Evolutionary conservation across 2,329 filamentous ascomycete species (phyloP), one percentile per base, ranked within the genome.

Genomic region (Nemania serpens): DNA sequence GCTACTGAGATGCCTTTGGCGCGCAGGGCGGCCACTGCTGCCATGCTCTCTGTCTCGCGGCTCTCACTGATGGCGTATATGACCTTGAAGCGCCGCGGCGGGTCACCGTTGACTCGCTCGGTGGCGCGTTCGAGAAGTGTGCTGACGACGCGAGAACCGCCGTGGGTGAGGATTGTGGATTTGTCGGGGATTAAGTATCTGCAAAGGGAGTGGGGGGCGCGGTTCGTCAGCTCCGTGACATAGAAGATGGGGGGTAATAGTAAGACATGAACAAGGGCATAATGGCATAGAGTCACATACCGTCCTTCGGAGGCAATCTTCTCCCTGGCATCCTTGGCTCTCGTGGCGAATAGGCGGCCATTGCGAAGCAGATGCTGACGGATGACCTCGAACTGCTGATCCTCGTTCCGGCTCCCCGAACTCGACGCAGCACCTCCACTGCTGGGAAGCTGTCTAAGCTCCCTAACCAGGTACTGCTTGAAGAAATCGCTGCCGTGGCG

Each of bases 401-500:
- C 69, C 52, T 68, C 60, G 41, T 62, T 70, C 63, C 68, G 71
- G 62, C 69, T 71, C 58, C 66, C 69, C 57, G 65, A 68, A 54
- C 66, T 68, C 60, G 54, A 59, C 18, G 41, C 58, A 52, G 53
- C 53, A 62, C 66, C 66, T 61, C 66, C 67, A 61, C 67, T 66
- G 55, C 68, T 66, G 52, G 78, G 77, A 66, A 82, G 81, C 78
- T 83, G 80, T 77, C 84, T 84, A 73, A 89, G 81, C 65, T 83
- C 92, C 58, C 88, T 87, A 71, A 97, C 89, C 69, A 99, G 86
- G 77, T 96, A 98, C 74, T 94, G 90, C 75, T 95, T 91, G 81
- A 99, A 98, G 61, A 98, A 87, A 75, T 97, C 93, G 62, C 93
- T 97, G 70, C 95, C 95, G 57, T 96, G 95, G 50, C 91, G 93